Conservation (phyloP, 495 filamentous ascomycete species). For the Tuber calosporum region DNA sequence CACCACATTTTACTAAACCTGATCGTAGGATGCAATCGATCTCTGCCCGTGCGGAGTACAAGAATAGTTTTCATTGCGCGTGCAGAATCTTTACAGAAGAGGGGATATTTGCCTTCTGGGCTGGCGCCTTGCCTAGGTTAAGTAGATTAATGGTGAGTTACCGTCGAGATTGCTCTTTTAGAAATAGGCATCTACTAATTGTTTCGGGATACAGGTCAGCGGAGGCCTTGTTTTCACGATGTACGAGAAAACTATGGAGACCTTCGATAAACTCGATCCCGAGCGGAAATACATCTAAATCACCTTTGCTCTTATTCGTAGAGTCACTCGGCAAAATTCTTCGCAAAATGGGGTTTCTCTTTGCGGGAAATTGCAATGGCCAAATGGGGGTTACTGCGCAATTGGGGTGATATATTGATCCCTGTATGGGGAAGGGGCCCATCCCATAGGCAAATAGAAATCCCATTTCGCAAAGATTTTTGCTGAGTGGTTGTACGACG, state of each 20-base stretch:
- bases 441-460: not conserved
- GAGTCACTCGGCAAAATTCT: not conserved
- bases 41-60: constrained; percentile 74
- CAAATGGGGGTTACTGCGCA: not conserved
- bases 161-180: not conserved
- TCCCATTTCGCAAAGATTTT: not conserved
- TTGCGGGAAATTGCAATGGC: not conserved
- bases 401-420: not conserved
- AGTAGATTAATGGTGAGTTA: constrained; percentile 58
- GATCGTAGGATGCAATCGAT: constrained; percentile 81
- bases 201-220: constrained; percentile 50
- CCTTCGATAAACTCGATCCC: constrained; percentile 74
- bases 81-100: constrained; percentile 79
- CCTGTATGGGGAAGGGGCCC: no score
- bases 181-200: constrained; percentile 9
- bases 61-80: constrained; percentile 82
- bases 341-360: not conserved
- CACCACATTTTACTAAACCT: constrained; percentile 14
- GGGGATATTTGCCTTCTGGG: constrained; percentile 86
- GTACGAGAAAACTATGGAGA: constrained; percentile 97
- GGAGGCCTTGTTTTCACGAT: constrained; percentile 98
- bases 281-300: constrained; percentile 65
- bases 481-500: not conserved
- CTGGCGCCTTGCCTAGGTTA: constrained; percentile 78
- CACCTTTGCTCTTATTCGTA: not conserved